These are phyloP conservation scores for Discostella stelligeroides DNA, from an alignment of 108 stramenopile genomes.

Conservation along the genomic window DNA sequence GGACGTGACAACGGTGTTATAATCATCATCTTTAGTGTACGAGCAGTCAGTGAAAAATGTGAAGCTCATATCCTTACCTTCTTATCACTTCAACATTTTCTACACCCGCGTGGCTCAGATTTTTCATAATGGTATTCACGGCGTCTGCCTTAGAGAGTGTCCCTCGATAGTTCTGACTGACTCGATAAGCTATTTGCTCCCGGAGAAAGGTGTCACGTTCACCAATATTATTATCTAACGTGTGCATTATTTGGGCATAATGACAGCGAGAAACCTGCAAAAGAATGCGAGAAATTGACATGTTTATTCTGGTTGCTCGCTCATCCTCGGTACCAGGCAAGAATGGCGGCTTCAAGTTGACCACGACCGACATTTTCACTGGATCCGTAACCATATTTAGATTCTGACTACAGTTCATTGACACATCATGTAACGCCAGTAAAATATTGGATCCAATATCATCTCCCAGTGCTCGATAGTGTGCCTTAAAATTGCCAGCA, in stretches of 20 bases:
- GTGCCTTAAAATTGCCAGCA: constrained; percentile 57
- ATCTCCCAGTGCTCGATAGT: constrained; percentile 58
- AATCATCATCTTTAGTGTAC: no score
- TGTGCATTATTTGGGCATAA: constrained; percentile 71
- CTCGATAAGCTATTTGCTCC: constrained; percentile 27
- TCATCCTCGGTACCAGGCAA: constrained; percentile 63
- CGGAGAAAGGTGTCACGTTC: constrained; percentile 71
- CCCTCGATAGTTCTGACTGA: constrained; percentile 5
- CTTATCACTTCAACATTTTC: constrained; percentile 49
- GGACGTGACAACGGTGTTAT: no score
- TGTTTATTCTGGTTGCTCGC: constrained; percentile 66
- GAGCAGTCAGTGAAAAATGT: neutral
- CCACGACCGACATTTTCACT: constrained; percentile 58
- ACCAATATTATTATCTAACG: constrained; percentile 69
- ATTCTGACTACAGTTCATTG: constrained; percentile 46
- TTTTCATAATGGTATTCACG: constrained; percentile 29
- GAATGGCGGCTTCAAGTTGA: constrained; percentile 55
- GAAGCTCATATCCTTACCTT: neutral
- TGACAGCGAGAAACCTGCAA: constrained; percentile 62
- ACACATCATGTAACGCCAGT: constrained; percentile 56
- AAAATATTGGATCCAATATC: constrained; percentile 56
- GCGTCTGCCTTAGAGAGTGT: constrained; percentile 7
- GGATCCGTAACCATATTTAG: constrained; percentile 59
- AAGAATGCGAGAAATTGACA: constrained; percentile 59
- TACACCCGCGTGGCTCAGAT: constrained; percentile 73